Conservation (phyloP, 225 moss, liverwort and hornwort species). For the Polytrichum commune region DNA sequence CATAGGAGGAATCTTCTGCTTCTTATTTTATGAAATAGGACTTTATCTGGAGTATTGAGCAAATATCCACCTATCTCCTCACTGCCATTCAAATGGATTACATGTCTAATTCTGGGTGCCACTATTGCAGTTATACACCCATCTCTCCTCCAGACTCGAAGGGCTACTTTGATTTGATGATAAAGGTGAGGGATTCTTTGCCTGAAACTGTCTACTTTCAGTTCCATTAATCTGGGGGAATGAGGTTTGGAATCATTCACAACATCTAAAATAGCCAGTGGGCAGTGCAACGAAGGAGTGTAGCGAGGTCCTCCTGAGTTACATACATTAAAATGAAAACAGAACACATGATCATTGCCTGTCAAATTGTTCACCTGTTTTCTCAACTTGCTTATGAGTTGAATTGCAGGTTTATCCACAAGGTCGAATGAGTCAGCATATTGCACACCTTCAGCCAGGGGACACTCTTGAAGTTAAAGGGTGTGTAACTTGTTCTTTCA, state of each 20-base stretch:
- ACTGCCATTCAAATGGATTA: no score
- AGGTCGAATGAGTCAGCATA: conserved; percentile 85
- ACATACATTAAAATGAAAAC: no score
- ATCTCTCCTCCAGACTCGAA: conserved; percentile 85
- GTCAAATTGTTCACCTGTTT: conserved; percentile 1
- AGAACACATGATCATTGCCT: no score
- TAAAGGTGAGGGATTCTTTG: conserved; percentile 56
- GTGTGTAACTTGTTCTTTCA: conserved; percentile 33
- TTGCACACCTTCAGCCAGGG: conserved; percentile 64
- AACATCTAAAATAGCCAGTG: no score
- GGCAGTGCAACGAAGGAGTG: no score
- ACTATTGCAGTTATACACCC: conserved; percentile 71
- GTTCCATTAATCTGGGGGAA: no score
- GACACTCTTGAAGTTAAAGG: conserved; percentile 85
- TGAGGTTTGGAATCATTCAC: no score
- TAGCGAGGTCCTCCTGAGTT: no score
- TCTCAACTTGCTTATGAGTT: conserved; percentile 7
- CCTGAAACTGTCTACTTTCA: not conserved
- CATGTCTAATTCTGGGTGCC: not conserved
- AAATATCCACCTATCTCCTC: no score
- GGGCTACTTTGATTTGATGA: conserved; percentile 85
- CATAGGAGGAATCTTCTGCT: no score
- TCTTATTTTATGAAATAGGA: no score
- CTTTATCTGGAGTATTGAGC: no score
- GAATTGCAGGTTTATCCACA: conserved; percentile 66